Percentiles rank a stretch among this genome's conserved stretches.
phyloP scores from a whole-genome alignment of 495 filamentous ascomycete genomes.

The Hypoxylon subgilvum region DNA sequence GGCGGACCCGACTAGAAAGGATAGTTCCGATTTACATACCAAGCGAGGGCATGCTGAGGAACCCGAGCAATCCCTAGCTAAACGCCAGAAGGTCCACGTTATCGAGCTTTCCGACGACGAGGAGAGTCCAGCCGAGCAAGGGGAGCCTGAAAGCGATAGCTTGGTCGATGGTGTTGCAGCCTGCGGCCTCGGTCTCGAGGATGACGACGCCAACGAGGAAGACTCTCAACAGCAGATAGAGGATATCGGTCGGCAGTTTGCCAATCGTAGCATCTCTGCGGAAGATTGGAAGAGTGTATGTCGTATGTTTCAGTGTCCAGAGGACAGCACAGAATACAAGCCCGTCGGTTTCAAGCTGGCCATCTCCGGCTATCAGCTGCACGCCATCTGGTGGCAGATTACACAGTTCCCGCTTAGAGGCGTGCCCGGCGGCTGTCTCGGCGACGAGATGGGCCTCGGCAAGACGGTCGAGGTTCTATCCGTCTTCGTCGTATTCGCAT shows the following conservation, averaged over 20 bases:
- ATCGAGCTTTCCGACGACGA: constrained; percentile 4
- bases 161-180: no score
- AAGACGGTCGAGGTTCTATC: not conserved
- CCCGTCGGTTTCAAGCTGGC: not conserved
- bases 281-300: constrained; percentile 1
- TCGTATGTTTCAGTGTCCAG: constrained; percentile 1
- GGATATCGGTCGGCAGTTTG: constrained; percentile 3
- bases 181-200: no score
- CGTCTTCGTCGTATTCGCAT: not conserved
- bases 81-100: not conserved
- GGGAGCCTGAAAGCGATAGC: no score
- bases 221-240: not conserved
- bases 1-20: not conserved
- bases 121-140: not conserved
- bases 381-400: not conserved
- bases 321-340: not conserved
- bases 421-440: not conserved
- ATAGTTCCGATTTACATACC: not conserved
- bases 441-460: not conserved
- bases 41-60: not conserved
- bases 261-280: not conserved
- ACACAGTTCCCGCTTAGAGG: not conserved
- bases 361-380: not conserved
- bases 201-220: not conserved
- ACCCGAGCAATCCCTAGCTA: not conserved